Evolutionary conservation across 352 stramenopile species (phyloP), one percentile per base, ranked within the genome.

Genomic region (Thraustochytrium sp.): DNA sequence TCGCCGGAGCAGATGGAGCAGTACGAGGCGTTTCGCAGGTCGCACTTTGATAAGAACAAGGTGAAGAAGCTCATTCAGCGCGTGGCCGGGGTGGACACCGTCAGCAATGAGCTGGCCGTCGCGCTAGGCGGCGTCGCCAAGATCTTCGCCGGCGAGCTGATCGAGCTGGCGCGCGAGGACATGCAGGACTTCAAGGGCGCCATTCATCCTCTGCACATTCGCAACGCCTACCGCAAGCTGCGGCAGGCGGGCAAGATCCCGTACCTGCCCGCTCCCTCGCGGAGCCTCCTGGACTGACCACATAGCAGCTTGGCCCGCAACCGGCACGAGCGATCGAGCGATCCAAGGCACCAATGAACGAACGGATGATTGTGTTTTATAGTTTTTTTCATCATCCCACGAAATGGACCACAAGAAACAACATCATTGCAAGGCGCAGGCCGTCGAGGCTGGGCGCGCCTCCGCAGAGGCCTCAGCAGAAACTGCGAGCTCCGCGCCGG

Each of bases 171-270:
- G 23, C 34, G 68, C 21, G 23, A 80, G 44, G 68, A 80, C n/a
- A 80, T 63, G 68, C n/a, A 38, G 21, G 68, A 80, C 51, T 80
- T 80, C 8, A 63, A 75, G n/a, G 68, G 68, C 3, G 8, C 68
- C 44, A 80, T 80, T 46, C 68, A 80, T 75, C 68, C 68, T 13
- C 46, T 80, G 16, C 68, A 80, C 31, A 80, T 80, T 65, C 68
- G 68, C 68, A 65, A 42, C n/a, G 68, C 68, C 8, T 80, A 80
- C 44, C 34, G 68, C 21, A 46, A 53, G 49, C 51, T 80, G 29
- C 68, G 68, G 29, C 48, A 48, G 37, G 48, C 48, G 1, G 68
- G 68, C 3, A 80, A 80, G 53, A 80, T 80, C 21, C 68, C 68
- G 13, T 80, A 80, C 44, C 68, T 80, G 37, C 34, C 68, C 5